Evolutionary conservation across 257 asterid genomes (phyloP).

Genomic region (Lithospermum erythrorhizon): DNA sequence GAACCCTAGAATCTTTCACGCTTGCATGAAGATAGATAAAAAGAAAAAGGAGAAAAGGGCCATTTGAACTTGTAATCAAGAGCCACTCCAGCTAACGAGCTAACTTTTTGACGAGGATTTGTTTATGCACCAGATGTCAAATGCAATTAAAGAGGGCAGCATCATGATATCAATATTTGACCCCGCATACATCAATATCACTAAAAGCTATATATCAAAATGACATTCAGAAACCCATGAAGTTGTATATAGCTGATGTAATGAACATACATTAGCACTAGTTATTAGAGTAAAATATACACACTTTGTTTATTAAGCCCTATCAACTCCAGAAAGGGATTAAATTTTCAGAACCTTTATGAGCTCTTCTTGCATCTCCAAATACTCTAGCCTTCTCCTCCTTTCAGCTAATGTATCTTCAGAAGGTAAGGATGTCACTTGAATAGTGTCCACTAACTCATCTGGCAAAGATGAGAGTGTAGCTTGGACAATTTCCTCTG

Average conservation of each 20-base stretch:
- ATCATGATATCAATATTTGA: background rate
- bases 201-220: background rate
- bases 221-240: background rate
- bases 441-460: conserved; percentile 90
- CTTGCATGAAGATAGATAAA: background rate
- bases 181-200: background rate
- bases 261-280: background rate
- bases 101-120: background rate
- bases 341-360: conserved; percentile 51
- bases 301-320: background rate
- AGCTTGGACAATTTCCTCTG: conserved; percentile 83
- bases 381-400: conserved; percentile 84
- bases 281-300: background rate
- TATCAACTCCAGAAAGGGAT: background rate
- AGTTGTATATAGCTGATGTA: background rate
- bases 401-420: conserved; percentile 82
- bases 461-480: conserved; percentile 86
- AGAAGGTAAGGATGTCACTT: conserved; percentile 64
- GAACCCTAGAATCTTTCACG: background rate
- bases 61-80: background rate
- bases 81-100: background rate
- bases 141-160: background rate
- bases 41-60: background rate
- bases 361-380: conserved; percentile 86
- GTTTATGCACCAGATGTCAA: background rate